Percentiles rank a stretch among this genome's conserved stretches.
These are phyloP conservation scores for Blastomyces emzantsi DNA, from an alignment of 2,329 filamentous ascomycete genomes.

Conservation along the genomic window DNA sequence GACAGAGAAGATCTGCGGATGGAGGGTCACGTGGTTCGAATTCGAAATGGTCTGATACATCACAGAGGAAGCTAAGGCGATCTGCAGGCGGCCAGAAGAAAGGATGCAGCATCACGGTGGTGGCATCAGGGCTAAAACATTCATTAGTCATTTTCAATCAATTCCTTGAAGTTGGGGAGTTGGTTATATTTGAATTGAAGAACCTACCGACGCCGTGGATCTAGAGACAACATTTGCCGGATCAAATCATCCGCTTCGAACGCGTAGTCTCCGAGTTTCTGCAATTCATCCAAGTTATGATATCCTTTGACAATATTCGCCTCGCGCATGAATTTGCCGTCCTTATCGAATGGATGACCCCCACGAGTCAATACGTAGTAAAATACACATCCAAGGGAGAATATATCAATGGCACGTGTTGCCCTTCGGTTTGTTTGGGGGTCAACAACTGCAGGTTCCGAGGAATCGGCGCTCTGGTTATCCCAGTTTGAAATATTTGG, in stretches of 20 bases:
- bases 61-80: constrained; percentile 83
- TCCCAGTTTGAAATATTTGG: constrained; percentile 21
- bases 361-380: constrained; percentile 96
- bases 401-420: constrained; percentile 94
- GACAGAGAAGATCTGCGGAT: constrained; percentile 53
- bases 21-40: constrained; percentile 80
- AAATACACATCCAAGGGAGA: constrained; percentile 94
- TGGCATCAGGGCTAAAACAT: constrained; percentile 53
- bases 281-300: constrained; percentile 61
- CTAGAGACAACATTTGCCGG: constrained; percentile 62
- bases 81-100: constrained; percentile 96
- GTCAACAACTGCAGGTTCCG: constrained; percentile 46
- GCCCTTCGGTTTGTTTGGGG: constrained; percentile 61
- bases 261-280: constrained; percentile 70
- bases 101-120: constrained; percentile 78
- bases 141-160: constrained; percentile 8
- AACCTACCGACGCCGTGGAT: constrained; percentile 50
- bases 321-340: constrained; percentile 90
- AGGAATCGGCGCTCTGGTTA: constrained; percentile 36
- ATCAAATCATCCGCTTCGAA: constrained; percentile 85
- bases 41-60: constrained; percentile 94
- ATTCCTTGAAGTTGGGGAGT: not conserved
- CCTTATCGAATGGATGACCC: constrained; percentile 85
- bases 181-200: not conserved
- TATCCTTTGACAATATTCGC: constrained; percentile 93